These are phyloP conservation scores for Corymbia calophylla DNA, from an alignment of 441 rosid species.

Conservation along the genomic window DNA sequence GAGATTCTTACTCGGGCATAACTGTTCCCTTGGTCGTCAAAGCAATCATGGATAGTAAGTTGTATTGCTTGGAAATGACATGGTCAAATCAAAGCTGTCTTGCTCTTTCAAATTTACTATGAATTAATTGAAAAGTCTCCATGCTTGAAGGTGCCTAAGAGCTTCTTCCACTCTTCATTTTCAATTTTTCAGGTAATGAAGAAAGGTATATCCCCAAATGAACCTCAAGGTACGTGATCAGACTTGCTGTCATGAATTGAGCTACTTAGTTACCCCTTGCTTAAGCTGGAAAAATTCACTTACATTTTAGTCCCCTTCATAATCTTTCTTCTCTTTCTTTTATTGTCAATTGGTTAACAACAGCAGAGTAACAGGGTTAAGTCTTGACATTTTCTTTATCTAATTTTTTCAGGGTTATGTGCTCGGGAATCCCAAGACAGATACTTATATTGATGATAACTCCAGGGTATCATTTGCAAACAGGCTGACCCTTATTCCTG, in stretches of 20 bases:
- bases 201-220: neutral
- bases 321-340: neutral
- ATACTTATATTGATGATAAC: neutral
- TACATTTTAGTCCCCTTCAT: neutral
- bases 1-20: conserved; percentile 27
- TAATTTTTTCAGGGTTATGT: conserved; percentile 1
- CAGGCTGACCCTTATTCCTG: neutral
- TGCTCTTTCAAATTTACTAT: neutral
- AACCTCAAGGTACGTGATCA: conserved; percentile 15
- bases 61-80: neutral
- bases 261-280: neutral
- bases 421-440: conserved; percentile 13
- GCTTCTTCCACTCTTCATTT: neutral
- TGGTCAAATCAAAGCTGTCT: neutral
- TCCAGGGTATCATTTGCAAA: neutral
- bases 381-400: neutral
- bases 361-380: neutral
- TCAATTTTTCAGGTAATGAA: conserved; percentile 11
- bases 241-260: neutral
- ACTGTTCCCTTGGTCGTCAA: conserved; percentile 15
- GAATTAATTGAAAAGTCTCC: neutral
- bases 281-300: neutral
- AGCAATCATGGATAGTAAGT: conserved; percentile 3
- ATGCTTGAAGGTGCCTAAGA: neutral
- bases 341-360: neutral